Percentiles rank a stretch among this genome's conserved stretches.
Evolutionary conservation across 768 basidiomycete species (phyloP).

Genomic region (Termitomyces sp.): DNA sequence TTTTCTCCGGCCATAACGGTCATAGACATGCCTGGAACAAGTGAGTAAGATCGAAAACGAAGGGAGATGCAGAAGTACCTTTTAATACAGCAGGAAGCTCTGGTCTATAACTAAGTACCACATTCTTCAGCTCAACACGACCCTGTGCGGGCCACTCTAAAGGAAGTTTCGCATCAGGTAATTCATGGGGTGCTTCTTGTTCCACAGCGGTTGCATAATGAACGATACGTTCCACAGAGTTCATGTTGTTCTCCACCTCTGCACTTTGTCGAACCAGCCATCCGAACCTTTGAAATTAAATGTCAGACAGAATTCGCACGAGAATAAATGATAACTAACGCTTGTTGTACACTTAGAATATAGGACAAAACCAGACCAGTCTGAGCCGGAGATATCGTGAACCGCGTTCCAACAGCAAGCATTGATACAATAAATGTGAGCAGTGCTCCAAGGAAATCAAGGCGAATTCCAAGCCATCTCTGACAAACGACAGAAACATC

Average conservation of each 20-base stretch:
- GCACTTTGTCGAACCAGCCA: constrained; percentile 77
- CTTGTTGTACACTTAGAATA: constrained; percentile 76
- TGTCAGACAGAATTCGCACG: constrained; percentile 5
- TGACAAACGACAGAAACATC: constrained; percentile 22
- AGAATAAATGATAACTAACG: constrained; percentile 24
- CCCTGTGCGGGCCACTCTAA: constrained; percentile 75
- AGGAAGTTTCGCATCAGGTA: constrained; percentile 56
- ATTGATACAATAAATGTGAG: constrained; percentile 79
- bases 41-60: not conserved
- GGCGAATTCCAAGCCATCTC: constrained; percentile 85
- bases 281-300: constrained; percentile 45
- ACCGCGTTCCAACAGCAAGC: constrained; percentile 70
- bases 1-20: constrained; percentile 75
- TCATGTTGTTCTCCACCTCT: constrained; percentile 94
- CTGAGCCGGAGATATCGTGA: constrained; percentile 73
- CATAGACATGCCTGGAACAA: constrained; percentile 49
- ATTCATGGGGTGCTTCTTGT: constrained; percentile 73
- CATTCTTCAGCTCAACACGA: constrained; percentile 66
- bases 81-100: constrained; percentile 89
- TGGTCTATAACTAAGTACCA: constrained; percentile 80
- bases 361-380: constrained; percentile 78
- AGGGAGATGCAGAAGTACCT: constrained; percentile 27
- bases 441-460: constrained; percentile 77
- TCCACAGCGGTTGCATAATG: constrained; percentile 80
- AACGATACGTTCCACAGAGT: constrained; percentile 81